These are phyloP conservation scores for Schizosaccharomyces versatilis DNA, from an alignment of 1,139 yeast genomes.

Conservation along the genomic window DNA sequence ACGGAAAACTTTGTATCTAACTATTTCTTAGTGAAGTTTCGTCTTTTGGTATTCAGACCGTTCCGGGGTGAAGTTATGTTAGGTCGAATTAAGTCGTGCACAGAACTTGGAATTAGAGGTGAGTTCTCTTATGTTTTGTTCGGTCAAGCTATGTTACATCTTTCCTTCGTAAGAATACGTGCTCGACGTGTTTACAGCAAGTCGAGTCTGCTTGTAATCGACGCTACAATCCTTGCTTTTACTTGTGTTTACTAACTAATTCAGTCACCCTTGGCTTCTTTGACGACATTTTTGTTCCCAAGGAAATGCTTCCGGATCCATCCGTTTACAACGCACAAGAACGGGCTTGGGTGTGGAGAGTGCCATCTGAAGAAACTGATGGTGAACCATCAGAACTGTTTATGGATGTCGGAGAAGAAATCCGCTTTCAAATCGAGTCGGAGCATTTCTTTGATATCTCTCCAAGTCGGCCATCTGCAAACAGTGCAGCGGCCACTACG, in stretches of 20 bases:
- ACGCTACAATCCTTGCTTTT: not conserved
- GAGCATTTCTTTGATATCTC: conserved; percentile 63
- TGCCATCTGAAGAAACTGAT: conserved; percentile 10
- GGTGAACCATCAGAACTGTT: conserved; percentile 45
- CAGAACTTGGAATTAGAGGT: conserved; percentile 61
- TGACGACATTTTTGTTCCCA: conserved; percentile 79
- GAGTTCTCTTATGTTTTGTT: not conserved
- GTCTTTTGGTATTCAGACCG: conserved; percentile 73
- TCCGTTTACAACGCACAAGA: conserved; percentile 40
- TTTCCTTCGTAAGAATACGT: too few relatives aligned
- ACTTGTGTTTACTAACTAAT: not conserved
- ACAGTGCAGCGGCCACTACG: conserved; percentile 1
- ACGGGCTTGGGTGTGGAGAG: conserved; percentile 82
- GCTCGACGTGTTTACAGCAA: too few relatives aligned
- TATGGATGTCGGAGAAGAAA: conserved; percentile 73
- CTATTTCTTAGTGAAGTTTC: conserved; percentile 28
- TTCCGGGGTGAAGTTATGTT: conserved; percentile 82
- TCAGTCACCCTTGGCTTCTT: conserved; percentile 55
- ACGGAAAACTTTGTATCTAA: too few relatives aligned
- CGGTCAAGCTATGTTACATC: not conserved
- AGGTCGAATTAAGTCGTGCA: conserved; percentile 81
- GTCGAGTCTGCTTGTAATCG: too few relatives aligned
- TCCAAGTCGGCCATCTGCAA: conserved; percentile 19
- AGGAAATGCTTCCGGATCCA: conserved; percentile 55
- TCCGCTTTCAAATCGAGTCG: conserved; percentile 74